Evolutionary conservation across 2,329 filamentous ascomycete species (phyloP).

Genomic region (Gnomoniopsis smithogilvyi): DNA sequence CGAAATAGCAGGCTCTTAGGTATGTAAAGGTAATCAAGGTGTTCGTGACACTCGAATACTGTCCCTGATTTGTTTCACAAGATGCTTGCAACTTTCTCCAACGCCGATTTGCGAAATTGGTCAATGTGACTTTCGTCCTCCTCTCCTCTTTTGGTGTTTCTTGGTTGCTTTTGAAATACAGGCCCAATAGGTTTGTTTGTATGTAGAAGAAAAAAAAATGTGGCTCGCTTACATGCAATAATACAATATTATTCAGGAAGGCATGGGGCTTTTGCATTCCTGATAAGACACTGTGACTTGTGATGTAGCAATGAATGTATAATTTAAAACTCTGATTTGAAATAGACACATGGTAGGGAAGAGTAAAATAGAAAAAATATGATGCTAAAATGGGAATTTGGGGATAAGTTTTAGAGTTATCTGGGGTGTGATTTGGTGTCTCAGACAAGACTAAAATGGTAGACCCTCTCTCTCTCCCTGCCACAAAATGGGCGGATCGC

Average conservation of each 20-base stretch:
- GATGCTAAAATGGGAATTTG: not conserved
- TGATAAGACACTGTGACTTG: not conserved
- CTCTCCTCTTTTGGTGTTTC: not conserved
- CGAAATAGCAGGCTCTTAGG: too few relatives aligned
- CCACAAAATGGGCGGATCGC: not conserved
- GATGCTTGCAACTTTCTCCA: too few relatives aligned
- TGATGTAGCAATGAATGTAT: not conserved
- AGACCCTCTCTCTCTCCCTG: not conserved
- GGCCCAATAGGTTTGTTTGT: too few relatives aligned
- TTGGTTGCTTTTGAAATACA: too few relatives aligned
- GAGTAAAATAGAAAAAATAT: not conserved
- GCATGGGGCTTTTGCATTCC: not conserved
- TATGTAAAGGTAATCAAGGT: too few relatives aligned
- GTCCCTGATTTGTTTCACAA: too few relatives aligned
- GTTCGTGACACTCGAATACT: too few relatives aligned
- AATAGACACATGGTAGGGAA: not conserved
- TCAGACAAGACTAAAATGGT: slow-evolving; percentile 6
- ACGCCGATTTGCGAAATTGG: too few relatives aligned
- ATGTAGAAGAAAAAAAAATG: too few relatives aligned
- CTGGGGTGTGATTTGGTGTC: not conserved
- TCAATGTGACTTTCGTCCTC: not conserved
- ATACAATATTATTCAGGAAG: too few relatives aligned
- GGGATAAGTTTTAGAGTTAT: not conserved
- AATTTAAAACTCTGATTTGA: not conserved
- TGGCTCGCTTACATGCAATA: too few relatives aligned